Conservation (phyloP, 768 basidiomycete species). For the Lentinula raphanica region DNA sequence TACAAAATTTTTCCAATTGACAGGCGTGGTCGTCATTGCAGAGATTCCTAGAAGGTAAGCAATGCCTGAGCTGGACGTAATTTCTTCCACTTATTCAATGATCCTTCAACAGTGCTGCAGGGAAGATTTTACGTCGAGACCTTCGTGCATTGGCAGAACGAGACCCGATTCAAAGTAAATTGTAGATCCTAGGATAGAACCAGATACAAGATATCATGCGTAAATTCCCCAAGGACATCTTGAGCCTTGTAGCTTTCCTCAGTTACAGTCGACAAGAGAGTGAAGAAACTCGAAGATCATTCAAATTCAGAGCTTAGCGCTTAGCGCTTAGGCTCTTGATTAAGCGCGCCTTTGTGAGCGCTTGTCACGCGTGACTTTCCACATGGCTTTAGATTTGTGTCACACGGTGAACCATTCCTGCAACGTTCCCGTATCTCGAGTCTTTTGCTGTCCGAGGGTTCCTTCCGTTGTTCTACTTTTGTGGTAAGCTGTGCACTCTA, state of each 20-base stretch:
- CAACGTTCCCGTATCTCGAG: neutral
- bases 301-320: too few relatives aligned
- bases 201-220: neutral
- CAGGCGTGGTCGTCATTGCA: conserved; percentile 59
- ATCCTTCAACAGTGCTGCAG: conserved; percentile 58
- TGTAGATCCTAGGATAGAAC: neutral
- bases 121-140: conserved; percentile 82
- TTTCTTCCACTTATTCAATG: too few relatives aligned
- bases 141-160: conserved; percentile 62
- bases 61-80: too few relatives aligned
- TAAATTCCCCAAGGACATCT: neutral
- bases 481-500: neutral
- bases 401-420: neutral
- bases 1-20: conserved; percentile 27
- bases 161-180: conserved; percentile 28
- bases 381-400: neutral
- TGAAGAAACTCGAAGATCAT: too few relatives aligned
- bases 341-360: too few relatives aligned
- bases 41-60: conserved; percentile 64
- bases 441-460: neutral
- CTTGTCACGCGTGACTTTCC: neutral
- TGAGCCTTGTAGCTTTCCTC: too few relatives aligned
- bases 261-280: neutral
- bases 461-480: neutral
- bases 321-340: too few relatives aligned